Base-by-base conservation (phyloP, 257 asterid species). In the Catharanthus roseus region DNA sequence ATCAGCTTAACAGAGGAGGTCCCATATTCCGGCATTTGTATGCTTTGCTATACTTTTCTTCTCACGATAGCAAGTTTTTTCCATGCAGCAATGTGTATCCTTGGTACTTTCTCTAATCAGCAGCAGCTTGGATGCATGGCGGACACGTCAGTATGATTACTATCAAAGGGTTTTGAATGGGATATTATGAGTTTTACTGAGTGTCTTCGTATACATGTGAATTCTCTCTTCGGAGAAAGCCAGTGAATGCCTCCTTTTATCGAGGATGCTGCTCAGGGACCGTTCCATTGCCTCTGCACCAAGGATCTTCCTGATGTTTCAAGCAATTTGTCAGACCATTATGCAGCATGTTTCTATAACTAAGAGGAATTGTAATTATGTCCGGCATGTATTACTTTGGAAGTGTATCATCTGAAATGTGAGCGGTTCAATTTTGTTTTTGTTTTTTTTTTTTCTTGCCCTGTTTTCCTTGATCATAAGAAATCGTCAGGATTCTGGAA, bases 111-210 rank as follows among this genome's bases (percentile, higher is more conserved):
- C 99, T 67, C 86, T 95, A 75, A 95, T 95, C 71, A 95, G 99
- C 88, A 95, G 97, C 80, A 95, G 99, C 85, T 85, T 95, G 95
- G 99, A 95, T 80, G 97, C 99, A 10, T 95, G 99, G 99, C 84
- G 99, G 66, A 95, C 99, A 54, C 90, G 99, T 3, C 99, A 95
- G 68, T 95, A 95, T 72, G 99, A 95, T 77, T 95, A 95, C 82
- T 95, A 91, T 76, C 99, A 95, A 85, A 89, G 93, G 79, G 97
- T 91, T 70, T 80, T 95, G 78, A 95, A 91, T 79, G 99, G 99
- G 79, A 95, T 95, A 84, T 89, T 95, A 78, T 95, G 81, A 91
- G 75, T 68, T 78, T 21, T 44, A 62, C 61, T 69, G 74, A 65
- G 67, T 60, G 64, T 42, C n/a, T n/a, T n/a, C n/a, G 34, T 70